Conservation (phyloP, 2,329 filamentous ascomycete species). For the Diaporthe velutina region DNA sequence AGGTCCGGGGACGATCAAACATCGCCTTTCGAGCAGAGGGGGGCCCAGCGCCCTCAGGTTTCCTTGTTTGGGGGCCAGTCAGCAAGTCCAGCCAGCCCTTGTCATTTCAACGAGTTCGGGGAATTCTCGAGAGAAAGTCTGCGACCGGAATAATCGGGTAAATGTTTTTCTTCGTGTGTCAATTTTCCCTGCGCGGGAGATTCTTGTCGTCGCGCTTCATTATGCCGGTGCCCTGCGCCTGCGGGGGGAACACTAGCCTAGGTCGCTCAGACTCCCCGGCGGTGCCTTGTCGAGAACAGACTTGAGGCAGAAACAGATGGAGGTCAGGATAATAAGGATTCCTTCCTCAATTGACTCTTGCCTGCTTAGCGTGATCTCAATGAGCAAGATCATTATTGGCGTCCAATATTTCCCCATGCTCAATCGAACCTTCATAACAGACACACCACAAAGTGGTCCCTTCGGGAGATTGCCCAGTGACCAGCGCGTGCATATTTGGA, state of each 20-base stretch:
- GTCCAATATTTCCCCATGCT: neutral
- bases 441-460: too few species aligned
- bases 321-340: neutral
- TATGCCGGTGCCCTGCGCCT: neutral
- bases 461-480: neutral
- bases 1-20: constrained; percentile 21
- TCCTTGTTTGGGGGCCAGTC: neutral
- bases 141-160: constrained; percentile 8
- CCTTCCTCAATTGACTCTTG: neutral
- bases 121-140: neutral
- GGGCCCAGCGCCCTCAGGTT: neutral
- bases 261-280: too few species aligned
- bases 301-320: neutral
- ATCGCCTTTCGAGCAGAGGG: neutral
- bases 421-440: neutral
- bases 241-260: neutral
- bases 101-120: neutral
- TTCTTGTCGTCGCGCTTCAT: neutral
- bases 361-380: neutral
- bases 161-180: neutral
- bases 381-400: neutral
- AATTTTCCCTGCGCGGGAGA: too few species aligned
- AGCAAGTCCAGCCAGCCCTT: neutral
- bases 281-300: neutral
- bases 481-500: neutral